Evolutionary conservation across 2,329 filamentous ascomycete species (phyloP).

Genomic region (Aureobasidium sp.): DNA sequence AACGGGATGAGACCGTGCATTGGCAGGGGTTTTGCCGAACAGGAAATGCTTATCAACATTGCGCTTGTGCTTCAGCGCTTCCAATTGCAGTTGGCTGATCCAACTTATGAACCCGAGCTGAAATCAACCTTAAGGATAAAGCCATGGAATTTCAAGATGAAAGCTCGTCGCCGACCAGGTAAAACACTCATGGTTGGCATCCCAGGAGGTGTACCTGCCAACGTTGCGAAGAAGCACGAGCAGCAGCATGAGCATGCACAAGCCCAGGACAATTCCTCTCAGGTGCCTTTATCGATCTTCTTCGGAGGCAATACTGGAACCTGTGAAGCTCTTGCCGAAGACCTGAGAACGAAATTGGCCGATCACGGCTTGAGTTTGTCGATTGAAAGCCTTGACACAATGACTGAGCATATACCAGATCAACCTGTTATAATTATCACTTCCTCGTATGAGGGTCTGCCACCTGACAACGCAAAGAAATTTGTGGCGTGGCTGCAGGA

Average conservation of each 20-base stretch:
- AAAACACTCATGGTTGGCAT: not conserved
- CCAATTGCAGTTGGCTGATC: slow-evolving; percentile 37
- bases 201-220: not conserved
- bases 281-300: slow-evolving; percentile 29
- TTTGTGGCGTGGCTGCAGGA: slow-evolving; percentile 34
- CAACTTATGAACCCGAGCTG: slow-evolving; percentile 33
- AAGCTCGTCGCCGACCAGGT: slow-evolving; percentile 28
- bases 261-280: not conserved
- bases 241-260: not conserved
- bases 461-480: slow-evolving; percentile 37
- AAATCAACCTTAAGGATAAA: slow-evolving; percentile 42
- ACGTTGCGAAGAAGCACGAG: not conserved
- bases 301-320: slow-evolving; percentile 38
- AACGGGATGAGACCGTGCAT: slow-evolving; percentile 49
- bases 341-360: slow-evolving; percentile 30
- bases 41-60: slow-evolving; percentile 43
- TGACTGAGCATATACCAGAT: slow-evolving; percentile 29
- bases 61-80: slow-evolving; percentile 41
- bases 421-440: slow-evolving; percentile 34
- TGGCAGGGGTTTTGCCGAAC: slow-evolving; percentile 48
- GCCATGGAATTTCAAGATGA: slow-evolving; percentile 35
- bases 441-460: slow-evolving; percentile 37
- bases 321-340: slow-evolving; percentile 35
- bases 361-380: slow-evolving; percentile 32
- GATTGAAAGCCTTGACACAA: slow-evolving; percentile 30